These are phyloP conservation scores for Diplodia scrobiculata DNA, from an alignment of 2,329 filamentous ascomycete species.

Conservation along the genomic window DNA sequence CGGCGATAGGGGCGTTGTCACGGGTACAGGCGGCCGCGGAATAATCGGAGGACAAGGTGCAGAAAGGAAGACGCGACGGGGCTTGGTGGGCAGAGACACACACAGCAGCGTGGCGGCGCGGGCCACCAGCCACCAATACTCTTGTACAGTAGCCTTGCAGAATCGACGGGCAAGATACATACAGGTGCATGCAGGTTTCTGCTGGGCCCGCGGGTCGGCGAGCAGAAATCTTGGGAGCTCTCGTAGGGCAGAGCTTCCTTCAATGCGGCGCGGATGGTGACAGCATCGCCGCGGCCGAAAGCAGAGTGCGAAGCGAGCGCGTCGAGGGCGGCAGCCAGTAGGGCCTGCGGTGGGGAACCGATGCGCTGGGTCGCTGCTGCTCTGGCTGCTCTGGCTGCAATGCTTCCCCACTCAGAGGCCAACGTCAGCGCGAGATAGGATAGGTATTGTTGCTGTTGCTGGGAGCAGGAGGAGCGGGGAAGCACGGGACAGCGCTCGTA, in stretches of 20 bases:
- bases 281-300: conserved; percentile 5
- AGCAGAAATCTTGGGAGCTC: not conserved
- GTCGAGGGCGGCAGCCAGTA: not conserved
- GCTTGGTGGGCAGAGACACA: not conserved
- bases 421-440: conserved; percentile 20
- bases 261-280: conserved; percentile 9
- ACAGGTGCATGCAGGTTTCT: conserved; percentile 18
- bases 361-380: conserved; percentile 8
- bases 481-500: conserved; percentile 14
- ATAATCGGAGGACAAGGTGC: conserved; percentile 14
- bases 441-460: conserved; percentile 5
- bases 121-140: conserved; percentile 44
- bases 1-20: not conserved
- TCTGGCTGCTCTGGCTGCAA: not conserved
- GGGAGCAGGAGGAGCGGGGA: conserved; percentile 7
- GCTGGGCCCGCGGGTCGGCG: conserved; percentile 1
- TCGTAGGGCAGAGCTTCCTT: conserved; percentile 29
- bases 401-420: conserved; percentile 1
- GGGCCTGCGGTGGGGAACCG: conserved; percentile 22
- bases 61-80: not conserved
- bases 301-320: conserved; percentile 8
- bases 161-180: conserved; percentile 33
- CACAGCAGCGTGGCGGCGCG: conserved; percentile 21
- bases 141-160: conserved; percentile 44
- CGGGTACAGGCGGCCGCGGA: conserved; percentile 6